A percentile compares a stretch with the other conserved stretches of the same genome.
phyloP scores from a whole-genome alignment of 257 asterid species.

The Phtheirospermum japonicum region DNA sequence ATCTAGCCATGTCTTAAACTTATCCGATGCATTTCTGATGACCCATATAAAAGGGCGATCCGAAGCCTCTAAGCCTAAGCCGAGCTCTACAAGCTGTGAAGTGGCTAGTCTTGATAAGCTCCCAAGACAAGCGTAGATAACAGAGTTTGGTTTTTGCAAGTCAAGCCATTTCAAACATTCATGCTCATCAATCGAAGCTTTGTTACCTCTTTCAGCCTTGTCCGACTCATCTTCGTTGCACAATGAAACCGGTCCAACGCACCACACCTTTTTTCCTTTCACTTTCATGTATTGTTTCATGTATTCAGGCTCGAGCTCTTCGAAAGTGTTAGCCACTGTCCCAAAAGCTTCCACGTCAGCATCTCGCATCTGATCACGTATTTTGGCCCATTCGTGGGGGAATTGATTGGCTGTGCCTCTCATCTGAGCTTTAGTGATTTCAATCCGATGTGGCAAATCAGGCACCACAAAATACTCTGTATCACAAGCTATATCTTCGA shows the following conservation, averaged over 20 bases:
- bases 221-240: constrained; percentile 6
- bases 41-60: constrained; percentile 32
- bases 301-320: constrained; percentile 31
- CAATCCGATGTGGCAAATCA: constrained; percentile 44
- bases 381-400: constrained; percentile 14
- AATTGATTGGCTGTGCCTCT: constrained; percentile 6
- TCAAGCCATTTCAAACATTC: constrained; percentile 36
- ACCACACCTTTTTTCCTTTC: constrained; percentile 4
- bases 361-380: neutral
- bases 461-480: constrained; percentile 48
- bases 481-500: constrained; percentile 31
- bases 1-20: constrained; percentile 35
- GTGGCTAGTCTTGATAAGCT: constrained; percentile 39
- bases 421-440: constrained; percentile 46
- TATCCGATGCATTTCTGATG: constrained; percentile 16
- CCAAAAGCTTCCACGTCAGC: constrained; percentile 26
- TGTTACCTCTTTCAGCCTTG: constrained; percentile 5
- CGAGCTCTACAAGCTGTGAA: constrained; percentile 31
- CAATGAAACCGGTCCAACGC: neutral
- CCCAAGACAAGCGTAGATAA: constrained; percentile 52
- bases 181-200: neutral
- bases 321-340: constrained; percentile 29
- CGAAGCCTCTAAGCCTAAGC: constrained; percentile 30
- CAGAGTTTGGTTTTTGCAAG: constrained; percentile 30
- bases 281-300: constrained; percentile 11